These are phyloP conservation scores for Colletotrichum melonis DNA, from an alignment of 2,329 filamentous ascomycete genomes.

Conservation along the genomic window DNA sequence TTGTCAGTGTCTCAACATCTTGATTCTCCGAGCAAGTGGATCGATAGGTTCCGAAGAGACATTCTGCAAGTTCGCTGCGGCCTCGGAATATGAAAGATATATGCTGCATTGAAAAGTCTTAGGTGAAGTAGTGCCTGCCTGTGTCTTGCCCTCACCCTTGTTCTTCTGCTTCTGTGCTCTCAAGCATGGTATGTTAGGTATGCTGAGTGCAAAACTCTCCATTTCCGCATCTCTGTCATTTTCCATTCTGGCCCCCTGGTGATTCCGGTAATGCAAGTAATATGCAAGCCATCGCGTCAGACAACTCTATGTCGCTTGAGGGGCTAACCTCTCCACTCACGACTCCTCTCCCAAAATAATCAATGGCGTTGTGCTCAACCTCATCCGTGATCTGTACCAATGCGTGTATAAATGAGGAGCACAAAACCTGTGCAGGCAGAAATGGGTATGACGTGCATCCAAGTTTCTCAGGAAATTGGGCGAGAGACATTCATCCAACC, in stretches of 20 bases:
- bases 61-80: neutral
- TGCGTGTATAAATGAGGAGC: neutral
- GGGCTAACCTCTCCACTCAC: neutral
- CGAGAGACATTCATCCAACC: neutral
- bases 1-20: neutral
- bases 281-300: conserved; percentile 16
- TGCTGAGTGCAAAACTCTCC: neutral
- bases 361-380: neutral
- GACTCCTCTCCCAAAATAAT: neutral
- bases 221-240: neutral
- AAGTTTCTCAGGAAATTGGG: neutral
- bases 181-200: neutral
- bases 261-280: conserved; percentile 16
- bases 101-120: neutral
- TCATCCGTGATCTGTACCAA: neutral
- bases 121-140: neutral
- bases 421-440: neutral
- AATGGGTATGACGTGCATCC: neutral
- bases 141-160: neutral
- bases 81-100: neutral
- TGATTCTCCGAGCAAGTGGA: neutral
- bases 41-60: neutral
- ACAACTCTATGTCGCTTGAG: neutral
- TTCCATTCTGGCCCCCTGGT: neutral
- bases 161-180: neutral